phyloP scores from a whole-genome alignment of 345 rosid species.

The Salix caprea region DNA sequence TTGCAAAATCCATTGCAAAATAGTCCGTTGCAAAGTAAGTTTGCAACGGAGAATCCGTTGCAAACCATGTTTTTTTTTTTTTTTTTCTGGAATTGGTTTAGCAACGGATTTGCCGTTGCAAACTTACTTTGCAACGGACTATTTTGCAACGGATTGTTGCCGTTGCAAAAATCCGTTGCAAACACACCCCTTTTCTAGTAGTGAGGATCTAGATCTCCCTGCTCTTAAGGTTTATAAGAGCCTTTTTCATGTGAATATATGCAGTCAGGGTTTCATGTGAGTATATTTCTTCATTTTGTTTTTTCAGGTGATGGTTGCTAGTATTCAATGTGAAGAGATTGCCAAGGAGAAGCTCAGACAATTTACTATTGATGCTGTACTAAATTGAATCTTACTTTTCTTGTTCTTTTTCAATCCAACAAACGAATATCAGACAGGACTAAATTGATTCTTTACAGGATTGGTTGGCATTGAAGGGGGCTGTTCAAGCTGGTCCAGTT shows the following conservation, averaged over 20 bases:
- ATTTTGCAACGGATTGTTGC: too few species aligned
- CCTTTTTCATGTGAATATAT: not conserved
- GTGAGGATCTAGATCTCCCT: slow-evolving; percentile 31
- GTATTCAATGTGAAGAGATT: slow-evolving; percentile 33
- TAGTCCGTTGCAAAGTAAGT: too few species aligned
- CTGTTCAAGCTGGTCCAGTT: slow-evolving; percentile 29
- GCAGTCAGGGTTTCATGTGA: not conserved
- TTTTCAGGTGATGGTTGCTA: slow-evolving; percentile 34
- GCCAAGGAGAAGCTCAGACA: too few species aligned
- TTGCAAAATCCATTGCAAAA: too few species aligned
- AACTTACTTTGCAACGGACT: too few species aligned
- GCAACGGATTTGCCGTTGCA: too few species aligned
- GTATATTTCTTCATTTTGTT: not conserved
- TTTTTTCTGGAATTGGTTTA: too few species aligned
- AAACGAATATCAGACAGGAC: not conserved
- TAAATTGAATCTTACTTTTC: not conserved
- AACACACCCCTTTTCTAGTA: too few species aligned
- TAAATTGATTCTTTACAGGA: slow-evolving; percentile 10
- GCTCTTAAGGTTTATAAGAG: slow-evolving; percentile 24
- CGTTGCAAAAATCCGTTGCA: too few species aligned
- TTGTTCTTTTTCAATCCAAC: not conserved
- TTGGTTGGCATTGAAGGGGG: slow-evolving; percentile 30
- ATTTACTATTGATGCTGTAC: slow-evolving; percentile 12
- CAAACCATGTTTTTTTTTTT: too few species aligned
- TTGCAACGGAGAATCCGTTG: too few species aligned